phyloP scores from a whole-genome alignment of 768 basidiomycete species.

The Tulasnella sp. region DNA sequence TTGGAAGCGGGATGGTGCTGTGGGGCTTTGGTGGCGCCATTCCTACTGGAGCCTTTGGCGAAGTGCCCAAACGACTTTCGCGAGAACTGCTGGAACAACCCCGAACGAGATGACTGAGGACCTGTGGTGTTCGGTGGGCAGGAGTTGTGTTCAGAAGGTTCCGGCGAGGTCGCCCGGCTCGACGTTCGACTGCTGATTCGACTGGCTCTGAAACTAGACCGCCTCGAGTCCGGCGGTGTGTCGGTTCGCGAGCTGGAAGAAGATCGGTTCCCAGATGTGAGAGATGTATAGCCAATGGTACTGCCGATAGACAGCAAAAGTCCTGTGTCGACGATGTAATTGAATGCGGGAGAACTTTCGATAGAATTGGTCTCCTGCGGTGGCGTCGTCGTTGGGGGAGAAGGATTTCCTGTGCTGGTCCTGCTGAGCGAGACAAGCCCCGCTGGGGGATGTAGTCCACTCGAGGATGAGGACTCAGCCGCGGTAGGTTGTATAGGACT shows the following conservation, averaged over 20 bases:
- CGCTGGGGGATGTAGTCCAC: not conserved
- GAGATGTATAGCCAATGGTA: conserved; percentile 19
- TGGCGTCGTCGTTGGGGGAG: no score
- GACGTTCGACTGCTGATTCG: conserved; percentile 27
- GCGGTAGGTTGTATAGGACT: not conserved
- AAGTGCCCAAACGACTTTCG: conserved; percentile 29
- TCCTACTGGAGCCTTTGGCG: conserved; percentile 36
- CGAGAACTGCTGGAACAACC: no score
- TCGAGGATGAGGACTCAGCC: conserved; percentile 5
- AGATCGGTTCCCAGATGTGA: not conserved
- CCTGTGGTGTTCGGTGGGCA: no score
- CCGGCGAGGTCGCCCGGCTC: conserved; percentile 46
- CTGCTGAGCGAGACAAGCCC: no score
- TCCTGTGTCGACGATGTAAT: conserved; percentile 76
- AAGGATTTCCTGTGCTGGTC: no score
- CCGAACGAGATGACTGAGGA: no score
- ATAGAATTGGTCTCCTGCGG: no score
- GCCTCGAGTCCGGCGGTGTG: conserved; percentile 22
- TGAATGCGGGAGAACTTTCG: not conserved
- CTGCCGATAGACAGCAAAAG: conserved; percentile 52
- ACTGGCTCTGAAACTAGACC: conserved; percentile 28
- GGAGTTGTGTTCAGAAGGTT: conserved; percentile 23
- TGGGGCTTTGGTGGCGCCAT: not conserved
- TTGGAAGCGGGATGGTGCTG: not conserved
- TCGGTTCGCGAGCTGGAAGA: conserved; percentile 24